A percentile compares a stretch with the other conserved stretches of the same genome.
phyloP scores from a whole-genome alignment of 768 basidiomycete genomes.

The Lactifluus subvellereus region DNA sequence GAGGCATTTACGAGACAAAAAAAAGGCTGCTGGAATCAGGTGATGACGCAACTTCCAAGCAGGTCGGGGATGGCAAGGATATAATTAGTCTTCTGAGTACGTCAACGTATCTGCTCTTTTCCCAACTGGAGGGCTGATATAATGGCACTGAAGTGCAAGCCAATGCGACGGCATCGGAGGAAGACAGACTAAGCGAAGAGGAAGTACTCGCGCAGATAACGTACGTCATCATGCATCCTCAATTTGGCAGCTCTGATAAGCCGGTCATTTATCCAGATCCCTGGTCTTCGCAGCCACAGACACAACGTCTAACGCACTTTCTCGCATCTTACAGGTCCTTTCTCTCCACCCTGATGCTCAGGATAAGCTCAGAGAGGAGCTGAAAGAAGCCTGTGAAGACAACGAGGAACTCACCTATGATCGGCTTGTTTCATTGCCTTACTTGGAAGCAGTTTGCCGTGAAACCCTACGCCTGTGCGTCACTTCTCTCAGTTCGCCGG shows the following conservation, averaged over 20 bases:
- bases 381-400: slow-evolving; percentile 11
- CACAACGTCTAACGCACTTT: slow-evolving; percentile 21
- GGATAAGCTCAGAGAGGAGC: no score
- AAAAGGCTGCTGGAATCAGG: slow-evolving; percentile 33
- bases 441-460: no score
- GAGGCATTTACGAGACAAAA: slow-evolving; percentile 30
- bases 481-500: no score
- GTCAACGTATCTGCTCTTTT: slow-evolving; percentile 17
- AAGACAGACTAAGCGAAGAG: slow-evolving; percentile 32
- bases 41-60: slow-evolving; percentile 31
- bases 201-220: slow-evolving; percentile 33
- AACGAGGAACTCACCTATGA: slow-evolving; percentile 30
- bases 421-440: slow-evolving; percentile 27
- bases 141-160: slow-evolving; percentile 32
- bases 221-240: slow-evolving; percentile 12
- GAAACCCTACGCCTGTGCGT: no score
- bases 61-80: slow-evolving; percentile 39
- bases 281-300: slow-evolving; percentile 29
- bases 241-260: not conserved
- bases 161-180: slow-evolving; percentile 33
- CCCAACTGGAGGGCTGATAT: not conserved
- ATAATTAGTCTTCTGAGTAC: slow-evolving; percentile 43
- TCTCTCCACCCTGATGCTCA: slow-evolving; percentile 28
- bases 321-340: slow-evolving; percentile 23
- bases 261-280: slow-evolving; percentile 14